Conservation (phyloP, 139 green algal genomes). For the Chloropicon primus region DNA sequence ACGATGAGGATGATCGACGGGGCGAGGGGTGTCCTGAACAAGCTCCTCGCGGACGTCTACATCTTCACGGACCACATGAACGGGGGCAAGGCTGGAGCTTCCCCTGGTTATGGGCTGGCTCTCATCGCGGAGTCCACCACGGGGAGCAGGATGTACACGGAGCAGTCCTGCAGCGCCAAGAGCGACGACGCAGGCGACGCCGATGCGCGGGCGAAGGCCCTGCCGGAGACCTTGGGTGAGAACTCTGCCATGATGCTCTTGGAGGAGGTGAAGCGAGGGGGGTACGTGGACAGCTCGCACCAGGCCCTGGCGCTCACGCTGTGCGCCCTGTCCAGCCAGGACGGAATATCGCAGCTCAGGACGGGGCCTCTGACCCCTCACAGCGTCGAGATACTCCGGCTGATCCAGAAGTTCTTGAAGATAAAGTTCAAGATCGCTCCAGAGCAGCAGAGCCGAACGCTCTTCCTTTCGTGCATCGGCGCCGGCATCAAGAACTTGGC, state of each 20-base stretch:
- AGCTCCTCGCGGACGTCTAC: conserved; percentile 90
- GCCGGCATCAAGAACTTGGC: conserved; percentile 72
- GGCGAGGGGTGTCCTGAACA: conserved; percentile 70
- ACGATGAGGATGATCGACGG: conserved; percentile 32
- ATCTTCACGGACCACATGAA: conserved; percentile 94
- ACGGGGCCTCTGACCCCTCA: conserved; percentile 77
- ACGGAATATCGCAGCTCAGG: conserved; percentile 66
- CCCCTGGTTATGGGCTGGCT: conserved; percentile 82
- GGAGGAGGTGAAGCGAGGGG: conserved; percentile 72
- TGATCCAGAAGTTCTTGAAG: conserved; percentile 76
- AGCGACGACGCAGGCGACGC: conserved; percentile 3
- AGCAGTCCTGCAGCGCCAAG: conserved; percentile 25
- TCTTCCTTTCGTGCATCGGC: conserved; percentile 86
- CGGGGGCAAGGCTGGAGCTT: conserved; percentile 44
- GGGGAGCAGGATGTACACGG: conserved; percentile 60
- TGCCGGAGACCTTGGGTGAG: conserved; percentile 78
- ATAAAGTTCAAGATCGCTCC: conserved; percentile 78
- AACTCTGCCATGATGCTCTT: conserved; percentile 61
- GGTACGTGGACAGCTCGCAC: conserved; percentile 70
- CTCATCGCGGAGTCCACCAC: conserved; percentile 93
- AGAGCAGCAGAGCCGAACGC: conserved; percentile 65
- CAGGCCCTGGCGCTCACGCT: conserved; percentile 67
- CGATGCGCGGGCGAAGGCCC: conserved; percentile 8
- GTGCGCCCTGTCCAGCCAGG: conserved; percentile 61
- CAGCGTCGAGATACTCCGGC: conserved; percentile 68